Evolutionary conservation across 495 filamentous ascomycete species (phyloP).

Genomic region (Chaetomium cochliodes): DNA sequence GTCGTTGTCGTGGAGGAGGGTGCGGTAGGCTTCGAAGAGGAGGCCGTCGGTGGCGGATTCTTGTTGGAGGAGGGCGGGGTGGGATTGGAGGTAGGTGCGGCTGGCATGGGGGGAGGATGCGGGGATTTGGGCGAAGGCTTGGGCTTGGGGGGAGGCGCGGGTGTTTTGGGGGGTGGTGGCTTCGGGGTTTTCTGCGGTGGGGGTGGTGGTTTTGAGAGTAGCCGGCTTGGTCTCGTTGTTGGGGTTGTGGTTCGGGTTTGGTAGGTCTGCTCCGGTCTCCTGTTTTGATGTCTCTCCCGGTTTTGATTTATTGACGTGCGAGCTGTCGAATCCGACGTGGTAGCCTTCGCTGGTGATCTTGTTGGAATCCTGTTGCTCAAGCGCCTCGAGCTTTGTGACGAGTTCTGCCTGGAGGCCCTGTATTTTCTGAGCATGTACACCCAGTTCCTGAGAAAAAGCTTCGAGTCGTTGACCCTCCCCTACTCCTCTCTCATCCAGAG

Average conservation of each 20-base stretch:
- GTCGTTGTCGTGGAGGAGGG: conserved; percentile 50
- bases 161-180: conserved; percentile 72
- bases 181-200: conserved; percentile 52
- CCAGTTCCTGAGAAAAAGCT: conserved; percentile 71
- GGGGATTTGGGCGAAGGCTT: conserved; percentile 75
- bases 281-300: neutral
- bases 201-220: neutral
- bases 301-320: conserved; percentile 64
- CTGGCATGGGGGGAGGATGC: conserved; percentile 68
- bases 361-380: conserved; percentile 80
- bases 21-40: conserved; percentile 85
- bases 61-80: conserved; percentile 68
- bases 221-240: conserved; percentile 26
- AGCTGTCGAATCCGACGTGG: conserved; percentile 88
- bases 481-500: conserved; percentile 64
- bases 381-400: conserved; percentile 63
- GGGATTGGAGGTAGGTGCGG: conserved; percentile 66
- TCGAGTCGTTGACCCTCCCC: conserved; percentile 59
- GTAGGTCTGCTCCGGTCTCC: conserved; percentile 61
- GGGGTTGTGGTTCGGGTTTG: conserved; percentile 62
- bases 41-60: conserved; percentile 93
- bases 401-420: conserved; percentile 72
- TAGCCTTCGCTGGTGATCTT: conserved; percentile 94
- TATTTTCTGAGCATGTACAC: conserved; percentile 72
- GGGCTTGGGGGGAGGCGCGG: conserved; percentile 70